Evolutionary conservation across 1,139 yeast species (phyloP).

Genomic region (Candida sp.): DNA sequence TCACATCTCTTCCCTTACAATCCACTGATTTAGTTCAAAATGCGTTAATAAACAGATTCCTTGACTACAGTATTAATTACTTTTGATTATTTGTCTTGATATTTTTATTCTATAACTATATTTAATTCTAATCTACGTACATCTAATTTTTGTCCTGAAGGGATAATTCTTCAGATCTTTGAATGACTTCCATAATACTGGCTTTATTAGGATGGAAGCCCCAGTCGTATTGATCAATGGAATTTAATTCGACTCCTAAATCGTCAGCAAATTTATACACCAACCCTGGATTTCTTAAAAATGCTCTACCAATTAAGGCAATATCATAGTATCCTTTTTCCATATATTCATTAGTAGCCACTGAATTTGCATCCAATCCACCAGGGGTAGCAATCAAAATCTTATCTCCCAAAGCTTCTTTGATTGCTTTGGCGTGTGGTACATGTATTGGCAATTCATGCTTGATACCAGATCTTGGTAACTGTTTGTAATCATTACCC

Average conservation of each 20-base stretch:
- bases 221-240: slow-evolving; percentile 10
- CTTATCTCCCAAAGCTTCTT: slow-evolving; percentile 37
- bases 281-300: slow-evolving; percentile 45
- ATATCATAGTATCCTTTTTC: slow-evolving; percentile 44
- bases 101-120: too few relatives aligned
- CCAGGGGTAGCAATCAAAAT: slow-evolving; percentile 47
- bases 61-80: too few relatives aligned
- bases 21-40: too few relatives aligned
- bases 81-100: too few relatives aligned
- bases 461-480: slow-evolving; percentile 7
- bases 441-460: slow-evolving; percentile 19
- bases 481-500: slow-evolving; percentile 32
- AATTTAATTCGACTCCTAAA: slow-evolving; percentile 34
- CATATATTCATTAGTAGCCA: slow-evolving; percentile 32
- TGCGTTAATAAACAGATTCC: too few relatives aligned
- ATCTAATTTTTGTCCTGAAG: background rate
- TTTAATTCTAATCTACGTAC: too few relatives aligned
- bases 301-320: slow-evolving; percentile 41
- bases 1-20: too few relatives aligned
- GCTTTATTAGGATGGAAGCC: slow-evolving; percentile 7
- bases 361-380: slow-evolving; percentile 24
- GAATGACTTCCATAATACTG: slow-evolving; percentile 6
- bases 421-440: slow-evolving; percentile 36
- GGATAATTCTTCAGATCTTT: slow-evolving; percentile 3
- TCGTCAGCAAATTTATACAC: slow-evolving; percentile 47